phyloP scores from a whole-genome alignment of 257 asterid species.

The Cruciata laevipes region DNA sequence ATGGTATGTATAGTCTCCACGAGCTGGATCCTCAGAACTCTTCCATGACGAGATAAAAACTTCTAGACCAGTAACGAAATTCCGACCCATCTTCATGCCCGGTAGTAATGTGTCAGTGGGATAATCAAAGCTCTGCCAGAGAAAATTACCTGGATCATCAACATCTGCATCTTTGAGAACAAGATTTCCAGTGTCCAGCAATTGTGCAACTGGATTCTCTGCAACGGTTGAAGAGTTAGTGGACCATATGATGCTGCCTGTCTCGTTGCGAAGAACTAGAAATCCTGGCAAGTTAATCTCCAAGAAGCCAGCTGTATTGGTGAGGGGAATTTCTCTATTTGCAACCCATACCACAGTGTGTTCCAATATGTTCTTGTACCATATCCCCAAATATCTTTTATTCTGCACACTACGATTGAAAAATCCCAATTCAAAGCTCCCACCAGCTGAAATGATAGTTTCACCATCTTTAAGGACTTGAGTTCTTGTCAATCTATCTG shows the following conservation, averaged over 20 bases:
- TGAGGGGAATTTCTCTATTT: slow-evolving; percentile 22
- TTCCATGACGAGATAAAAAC: slow-evolving; percentile 32
- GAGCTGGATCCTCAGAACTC: slow-evolving; percentile 35
- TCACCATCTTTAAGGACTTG: slow-evolving; percentile 24
- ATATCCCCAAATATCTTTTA: slow-evolving; percentile 38
- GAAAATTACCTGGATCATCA: slow-evolving; percentile 14
- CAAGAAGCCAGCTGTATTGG: slow-evolving; percentile 18
- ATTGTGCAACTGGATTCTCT: slow-evolving; percentile 24
- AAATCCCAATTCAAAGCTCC: slow-evolving; percentile 35
- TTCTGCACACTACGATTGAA: slow-evolving; percentile 31
- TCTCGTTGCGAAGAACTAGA: slow-evolving; percentile 24
- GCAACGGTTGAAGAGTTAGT: slow-evolving; percentile 24
- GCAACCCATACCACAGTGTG: slow-evolving; percentile 40
- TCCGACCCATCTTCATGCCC: slow-evolving; percentile 8
- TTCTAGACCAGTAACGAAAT: slow-evolving; percentile 23
- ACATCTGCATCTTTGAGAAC: slow-evolving; percentile 33
- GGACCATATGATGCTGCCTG: slow-evolving; percentile 33
- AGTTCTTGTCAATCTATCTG: not conserved
- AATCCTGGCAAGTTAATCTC: slow-evolving; percentile 18
- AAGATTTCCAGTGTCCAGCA: slow-evolving; percentile 43
- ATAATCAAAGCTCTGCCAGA: slow-evolving; percentile 51
- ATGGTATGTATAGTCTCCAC: slow-evolving; percentile 10
- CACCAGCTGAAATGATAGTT: slow-evolving; percentile 32
- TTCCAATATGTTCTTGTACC: slow-evolving; percentile 31
- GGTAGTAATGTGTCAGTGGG: slow-evolving; percentile 44